phyloP scores from a whole-genome alignment of 176 grass and related monocot species.

The Zoysia pacifica region DNA sequence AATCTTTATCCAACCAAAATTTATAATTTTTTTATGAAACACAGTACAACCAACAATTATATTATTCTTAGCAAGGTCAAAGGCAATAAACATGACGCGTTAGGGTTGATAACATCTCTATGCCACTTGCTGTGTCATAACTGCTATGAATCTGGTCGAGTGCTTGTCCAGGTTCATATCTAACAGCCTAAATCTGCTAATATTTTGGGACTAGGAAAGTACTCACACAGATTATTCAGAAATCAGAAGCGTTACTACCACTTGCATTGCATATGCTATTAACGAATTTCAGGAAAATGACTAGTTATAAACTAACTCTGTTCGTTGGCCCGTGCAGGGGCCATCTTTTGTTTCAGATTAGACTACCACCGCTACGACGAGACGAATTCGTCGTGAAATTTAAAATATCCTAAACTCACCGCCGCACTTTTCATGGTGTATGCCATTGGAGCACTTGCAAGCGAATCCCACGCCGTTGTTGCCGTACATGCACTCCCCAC shows the following conservation, averaged over 20 bases:
- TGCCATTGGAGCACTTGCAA: constrained; percentile 24
- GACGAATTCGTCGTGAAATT: background rate
- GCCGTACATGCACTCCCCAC: constrained; percentile 19
- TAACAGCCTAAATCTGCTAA: no score
- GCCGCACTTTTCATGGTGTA: background rate
- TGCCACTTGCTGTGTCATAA: background rate
- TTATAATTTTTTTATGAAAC: no score
- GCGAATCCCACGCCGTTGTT: background rate
- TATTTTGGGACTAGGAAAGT: no score
- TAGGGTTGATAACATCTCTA: background rate
- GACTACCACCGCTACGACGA: no score
- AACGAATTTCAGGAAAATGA: background rate
- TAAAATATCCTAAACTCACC: constrained; percentile 27
- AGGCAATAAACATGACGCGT: background rate
- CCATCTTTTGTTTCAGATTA: background rate
- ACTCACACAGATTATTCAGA: background rate
- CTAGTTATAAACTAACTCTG: background rate
- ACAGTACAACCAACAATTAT: background rate
- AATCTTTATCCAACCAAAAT: background rate
- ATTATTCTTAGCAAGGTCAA: background rate
- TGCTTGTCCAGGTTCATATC: no score
- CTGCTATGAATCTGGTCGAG: background rate
- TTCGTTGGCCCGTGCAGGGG: background rate
- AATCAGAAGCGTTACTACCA: background rate
- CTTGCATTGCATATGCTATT: background rate